These are phyloP conservation scores for Dactylonectria estremocensis DNA, from an alignment of 2,329 filamentous ascomycete genomes.

Conservation along the genomic window DNA sequence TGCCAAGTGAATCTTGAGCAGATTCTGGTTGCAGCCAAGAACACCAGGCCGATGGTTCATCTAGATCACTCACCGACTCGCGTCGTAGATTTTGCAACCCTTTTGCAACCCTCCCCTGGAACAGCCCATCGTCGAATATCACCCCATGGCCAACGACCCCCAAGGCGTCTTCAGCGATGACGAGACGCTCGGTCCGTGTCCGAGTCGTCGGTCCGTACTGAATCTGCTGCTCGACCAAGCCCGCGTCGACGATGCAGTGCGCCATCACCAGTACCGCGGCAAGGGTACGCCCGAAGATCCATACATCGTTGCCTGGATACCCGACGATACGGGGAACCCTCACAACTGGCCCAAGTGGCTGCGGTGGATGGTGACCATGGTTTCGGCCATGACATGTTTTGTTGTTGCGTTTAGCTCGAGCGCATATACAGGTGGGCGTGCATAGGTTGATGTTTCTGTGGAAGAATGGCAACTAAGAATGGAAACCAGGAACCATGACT, in stretches of 20 bases:
- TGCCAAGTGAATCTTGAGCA: background rate
- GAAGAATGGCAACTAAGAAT: background rate
- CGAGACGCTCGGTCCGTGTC: constrained; percentile 16
- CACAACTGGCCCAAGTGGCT: constrained; percentile 68
- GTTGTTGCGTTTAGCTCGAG: constrained; percentile 80
- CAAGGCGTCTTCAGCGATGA: constrained; percentile 21
- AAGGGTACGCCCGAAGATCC: constrained; percentile 77
- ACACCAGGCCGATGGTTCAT: background rate
- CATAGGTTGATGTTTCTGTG: background rate
- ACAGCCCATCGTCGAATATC: background rate
- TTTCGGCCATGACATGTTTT: constrained; percentile 77
- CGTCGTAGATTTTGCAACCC: background rate
- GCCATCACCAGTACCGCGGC: constrained; percentile 70
- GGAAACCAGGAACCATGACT: constrained; percentile 49
- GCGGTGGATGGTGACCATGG: constrained; percentile 77
- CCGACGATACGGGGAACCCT: constrained; percentile 77
- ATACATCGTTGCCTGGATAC: constrained; percentile 78
- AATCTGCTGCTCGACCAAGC: constrained; percentile 70
- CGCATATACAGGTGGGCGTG: constrained; percentile 71
- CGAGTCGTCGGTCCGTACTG: constrained; percentile 16
- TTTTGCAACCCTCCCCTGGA: background rate
- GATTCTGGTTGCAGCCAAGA: background rate
- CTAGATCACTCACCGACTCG: constrained; percentile 1
- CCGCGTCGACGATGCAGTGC: constrained; percentile 70
- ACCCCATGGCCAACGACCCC: background rate